phyloP scores from a whole-genome alignment of 108 stramenopile species.

The Discostella pseudostelligera region DNA sequence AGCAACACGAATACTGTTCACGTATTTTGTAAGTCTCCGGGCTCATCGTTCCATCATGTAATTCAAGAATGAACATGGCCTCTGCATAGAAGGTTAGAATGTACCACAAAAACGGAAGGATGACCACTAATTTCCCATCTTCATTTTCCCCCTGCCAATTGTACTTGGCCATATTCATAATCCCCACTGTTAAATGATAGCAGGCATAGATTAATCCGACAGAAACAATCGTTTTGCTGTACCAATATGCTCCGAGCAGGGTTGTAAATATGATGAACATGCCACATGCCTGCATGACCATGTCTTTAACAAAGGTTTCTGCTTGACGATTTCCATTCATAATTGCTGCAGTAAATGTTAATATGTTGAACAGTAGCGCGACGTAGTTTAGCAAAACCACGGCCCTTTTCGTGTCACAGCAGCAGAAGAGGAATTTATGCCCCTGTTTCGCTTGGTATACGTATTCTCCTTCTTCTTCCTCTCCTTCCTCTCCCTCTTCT shows the following conservation, averaged over 20 bases:
- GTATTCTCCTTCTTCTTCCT: neutral
- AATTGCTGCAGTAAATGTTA: neutral
- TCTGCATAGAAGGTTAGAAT: constrained; percentile 8
- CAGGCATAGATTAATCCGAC: constrained; percentile 6
- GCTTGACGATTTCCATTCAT: neutral
- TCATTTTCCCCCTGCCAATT: constrained; percentile 8
- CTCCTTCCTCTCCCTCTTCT: neutral
- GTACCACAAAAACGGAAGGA: constrained; percentile 2
- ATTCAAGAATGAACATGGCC: constrained; percentile 11
- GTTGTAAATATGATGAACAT: constrained; percentile 6
- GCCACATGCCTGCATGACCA: constrained; percentile 7
- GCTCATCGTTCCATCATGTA: constrained; percentile 13
- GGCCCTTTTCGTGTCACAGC: constrained; percentile 4
- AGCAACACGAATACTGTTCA: constrained; percentile 30
- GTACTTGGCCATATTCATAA: neutral
- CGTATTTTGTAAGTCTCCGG: constrained; percentile 17
- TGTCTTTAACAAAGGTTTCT: neutral
- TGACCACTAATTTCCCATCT: constrained; percentile 2
- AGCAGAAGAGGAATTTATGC: constrained; percentile 7
- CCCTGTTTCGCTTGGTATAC: neutral
- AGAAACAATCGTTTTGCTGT: neutral
- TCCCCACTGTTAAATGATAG: constrained; percentile 17
- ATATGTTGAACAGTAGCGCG: neutral
- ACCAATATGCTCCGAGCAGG: constrained; percentile 16
- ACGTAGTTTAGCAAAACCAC: neutral